These are phyloP conservation scores for Phytophthora macrochlamydospora DNA, from an alignment of 352 stramenopile species.

Conservation along the genomic window DNA sequence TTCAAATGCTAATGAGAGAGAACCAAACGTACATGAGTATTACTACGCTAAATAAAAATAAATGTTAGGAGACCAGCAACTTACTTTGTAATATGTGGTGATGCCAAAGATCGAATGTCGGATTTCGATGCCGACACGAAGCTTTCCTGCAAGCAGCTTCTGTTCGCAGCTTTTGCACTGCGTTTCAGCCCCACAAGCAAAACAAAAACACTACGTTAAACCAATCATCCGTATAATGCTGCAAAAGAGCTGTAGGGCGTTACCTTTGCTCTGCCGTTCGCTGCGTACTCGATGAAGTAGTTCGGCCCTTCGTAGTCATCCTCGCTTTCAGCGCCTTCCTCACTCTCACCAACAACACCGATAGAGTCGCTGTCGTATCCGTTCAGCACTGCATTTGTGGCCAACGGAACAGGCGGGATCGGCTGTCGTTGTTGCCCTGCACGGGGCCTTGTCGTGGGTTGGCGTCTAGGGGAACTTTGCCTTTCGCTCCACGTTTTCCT, in stretches of 20 bases:
- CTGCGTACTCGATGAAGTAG: constrained; percentile 76
- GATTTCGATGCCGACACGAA: constrained; percentile 67
- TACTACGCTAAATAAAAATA: background rate
- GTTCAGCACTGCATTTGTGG: background rate
- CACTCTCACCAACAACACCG: constrained; percentile 36
- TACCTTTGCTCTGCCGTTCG: constrained; percentile 66
- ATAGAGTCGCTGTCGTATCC: constrained; percentile 46
- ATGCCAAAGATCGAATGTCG: constrained; percentile 83
- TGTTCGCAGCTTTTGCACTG: constrained; percentile 84
- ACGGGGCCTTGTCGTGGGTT: constrained; percentile 7
- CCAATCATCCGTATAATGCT: background rate
- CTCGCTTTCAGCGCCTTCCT: constrained; percentile 30
- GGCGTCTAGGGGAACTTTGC: constrained; percentile 20
- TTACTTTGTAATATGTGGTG: constrained; percentile 84
- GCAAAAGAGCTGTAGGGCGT: background rate
- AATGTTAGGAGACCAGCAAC: background rate
- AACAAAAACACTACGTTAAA: constrained; percentile 8
- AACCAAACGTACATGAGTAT: constrained; percentile 6
- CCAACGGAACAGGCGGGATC: background rate
- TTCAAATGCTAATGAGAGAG: constrained; percentile 37
- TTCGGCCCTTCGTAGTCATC: constrained; percentile 52
- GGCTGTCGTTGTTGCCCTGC: constrained; percentile 1
- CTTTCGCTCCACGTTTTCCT: constrained; percentile 9
- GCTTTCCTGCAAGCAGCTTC: constrained; percentile 44
- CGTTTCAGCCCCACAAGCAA: background rate